phyloP scores from a whole-genome alignment of 768 basidiomycete genomes.

The Mycena alexandri region DNA sequence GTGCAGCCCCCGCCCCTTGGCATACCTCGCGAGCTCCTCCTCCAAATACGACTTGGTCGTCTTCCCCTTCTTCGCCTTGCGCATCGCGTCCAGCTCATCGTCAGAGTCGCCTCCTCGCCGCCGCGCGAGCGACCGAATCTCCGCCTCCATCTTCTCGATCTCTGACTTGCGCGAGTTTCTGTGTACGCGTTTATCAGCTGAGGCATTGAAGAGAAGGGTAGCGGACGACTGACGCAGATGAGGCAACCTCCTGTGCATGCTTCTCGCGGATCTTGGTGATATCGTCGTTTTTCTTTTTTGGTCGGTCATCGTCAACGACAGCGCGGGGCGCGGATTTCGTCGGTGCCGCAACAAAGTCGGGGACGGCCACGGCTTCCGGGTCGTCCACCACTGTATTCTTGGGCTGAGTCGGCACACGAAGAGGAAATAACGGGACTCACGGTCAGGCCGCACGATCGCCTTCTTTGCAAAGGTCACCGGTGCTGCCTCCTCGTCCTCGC shows the following conservation, averaged over 20 bases:
- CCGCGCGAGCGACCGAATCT: constrained; percentile 83
- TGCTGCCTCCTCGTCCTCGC: constrained; percentile 74
- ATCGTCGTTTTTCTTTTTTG: constrained; percentile 59
- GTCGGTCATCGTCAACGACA: constrained; percentile 41
- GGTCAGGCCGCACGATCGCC: constrained; percentile 84
- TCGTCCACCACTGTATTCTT: constrained; percentile 52
- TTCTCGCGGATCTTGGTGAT: constrained; percentile 80
- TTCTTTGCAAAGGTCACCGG: constrained; percentile 77
- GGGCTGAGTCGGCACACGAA: constrained; percentile 12
- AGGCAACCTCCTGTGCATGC: constrained; percentile 78
- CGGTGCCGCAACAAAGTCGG: constrained; percentile 54
- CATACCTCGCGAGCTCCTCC: constrained; percentile 87
- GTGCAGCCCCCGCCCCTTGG: constrained; percentile 71
- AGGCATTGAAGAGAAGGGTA: neutral
- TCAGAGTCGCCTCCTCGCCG: constrained; percentile 67
- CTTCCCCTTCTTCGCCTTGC: constrained; percentile 61
- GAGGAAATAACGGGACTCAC: constrained; percentile 61
- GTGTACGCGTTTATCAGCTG: neutral
- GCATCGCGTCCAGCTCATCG: constrained; percentile 65
- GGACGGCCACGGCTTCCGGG: constrained; percentile 47
- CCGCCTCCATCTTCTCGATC: constrained; percentile 90
- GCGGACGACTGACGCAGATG: constrained; percentile 62
- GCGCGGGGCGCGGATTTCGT: constrained; percentile 32
- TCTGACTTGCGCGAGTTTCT: constrained; percentile 79
- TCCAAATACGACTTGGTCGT: constrained; percentile 76